These are phyloP conservation scores for Usnea hakonensis DNA, from an alignment of 495 filamentous ascomycete genomes.

Conservation along the genomic window DNA sequence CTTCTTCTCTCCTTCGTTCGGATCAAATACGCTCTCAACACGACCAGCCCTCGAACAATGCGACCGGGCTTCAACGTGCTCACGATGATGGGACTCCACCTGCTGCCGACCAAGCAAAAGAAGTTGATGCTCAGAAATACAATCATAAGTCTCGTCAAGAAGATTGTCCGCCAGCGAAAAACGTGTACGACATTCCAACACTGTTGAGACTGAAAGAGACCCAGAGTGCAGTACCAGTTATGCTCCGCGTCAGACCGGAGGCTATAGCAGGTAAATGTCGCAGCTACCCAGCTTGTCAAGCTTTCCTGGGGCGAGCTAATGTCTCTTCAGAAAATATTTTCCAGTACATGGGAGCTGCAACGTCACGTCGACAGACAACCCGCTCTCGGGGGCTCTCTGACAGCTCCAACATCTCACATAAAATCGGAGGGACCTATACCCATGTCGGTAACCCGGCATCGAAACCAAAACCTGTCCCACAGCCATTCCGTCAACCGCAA, in stretches of 20 bases:
- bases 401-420: slow-evolving; percentile 11
- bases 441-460: neutral
- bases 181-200: slow-evolving; percentile 15
- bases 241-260: slow-evolving; percentile 19
- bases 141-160: neutral
- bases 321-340: slow-evolving; percentile 16
- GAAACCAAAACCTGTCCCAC: neutral
- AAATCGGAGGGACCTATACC: neutral
- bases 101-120: neutral
- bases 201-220: slow-evolving; percentile 14
- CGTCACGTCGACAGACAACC: neutral
- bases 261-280: slow-evolving; percentile 17
- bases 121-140: neutral
- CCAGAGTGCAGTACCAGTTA: slow-evolving; percentile 13
- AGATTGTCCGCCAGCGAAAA: neutral
- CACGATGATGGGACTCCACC: neutral
- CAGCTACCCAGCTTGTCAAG: neutral
- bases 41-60: neutral
- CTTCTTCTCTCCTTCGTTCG: neutral
- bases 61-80: slow-evolving; percentile 1
- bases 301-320: neutral
- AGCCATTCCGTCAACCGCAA: slow-evolving; percentile 20
- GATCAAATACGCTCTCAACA: slow-evolving; percentile 2
- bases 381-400: slow-evolving; percentile 15
- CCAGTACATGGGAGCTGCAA: slow-evolving; percentile 18